phyloP scores from a whole-genome alignment of 139 green algal species.

The Volvox reticuliferus region DNA sequence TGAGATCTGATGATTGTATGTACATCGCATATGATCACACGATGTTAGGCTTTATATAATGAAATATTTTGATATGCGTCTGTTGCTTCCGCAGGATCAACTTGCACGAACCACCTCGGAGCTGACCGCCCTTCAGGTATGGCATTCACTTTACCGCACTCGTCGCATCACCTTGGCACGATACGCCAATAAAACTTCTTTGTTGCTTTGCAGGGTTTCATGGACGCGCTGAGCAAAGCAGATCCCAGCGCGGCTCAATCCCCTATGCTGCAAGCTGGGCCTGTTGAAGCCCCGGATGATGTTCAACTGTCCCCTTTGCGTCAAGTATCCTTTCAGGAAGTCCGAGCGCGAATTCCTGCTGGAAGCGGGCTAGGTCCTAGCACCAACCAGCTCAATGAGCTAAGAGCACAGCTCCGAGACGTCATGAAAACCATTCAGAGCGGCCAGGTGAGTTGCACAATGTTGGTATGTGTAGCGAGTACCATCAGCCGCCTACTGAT shows the following conservation, averaged over 20 bases:
- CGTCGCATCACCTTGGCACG: no score
- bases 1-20: no score
- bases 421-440: neutral
- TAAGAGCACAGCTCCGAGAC: neutral
- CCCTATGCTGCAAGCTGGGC: neutral
- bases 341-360: neutral
- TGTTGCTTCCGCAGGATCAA: no score
- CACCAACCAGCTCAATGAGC: neutral
- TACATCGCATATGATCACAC: no score
- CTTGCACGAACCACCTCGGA: neutral
- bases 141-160: no score
- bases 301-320: neutral
- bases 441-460: constrained; percentile 9
- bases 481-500: neutral
- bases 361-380: neutral
- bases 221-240: neutral
- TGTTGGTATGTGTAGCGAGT: no score
- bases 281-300: neutral
- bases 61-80: no score
- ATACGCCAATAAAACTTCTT: no score
- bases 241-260: neutral
- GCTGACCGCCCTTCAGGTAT: neutral
- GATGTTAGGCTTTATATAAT: no score
- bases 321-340: neutral
- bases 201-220: neutral